Percentiles rank a stretch among this genome's conserved stretches.
These are phyloP conservation scores for Hibiscus syriacus DNA, from an alignment of 345 rosid genomes.

Conservation along the genomic window DNA sequence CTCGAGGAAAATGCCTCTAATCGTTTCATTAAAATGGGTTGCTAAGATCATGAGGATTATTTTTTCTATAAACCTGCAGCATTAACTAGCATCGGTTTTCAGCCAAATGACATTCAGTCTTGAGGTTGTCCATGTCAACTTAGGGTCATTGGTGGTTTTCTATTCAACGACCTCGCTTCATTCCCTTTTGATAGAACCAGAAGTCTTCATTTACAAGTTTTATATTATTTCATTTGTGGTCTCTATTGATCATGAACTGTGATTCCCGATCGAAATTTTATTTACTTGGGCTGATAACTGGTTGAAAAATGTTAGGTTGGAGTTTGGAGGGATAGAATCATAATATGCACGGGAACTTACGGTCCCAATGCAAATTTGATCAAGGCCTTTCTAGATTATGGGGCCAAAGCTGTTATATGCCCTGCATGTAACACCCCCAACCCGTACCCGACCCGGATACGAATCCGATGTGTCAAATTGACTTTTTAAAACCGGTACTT, in stretches of 20 bases:
- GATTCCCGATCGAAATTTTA: background rate
- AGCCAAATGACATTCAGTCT: background rate
- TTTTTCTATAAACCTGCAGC: background rate
- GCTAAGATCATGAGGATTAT: background rate
- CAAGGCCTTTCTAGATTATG: constrained; percentile 64
- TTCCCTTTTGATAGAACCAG: background rate
- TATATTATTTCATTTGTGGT: background rate
- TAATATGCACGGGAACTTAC: constrained; percentile 72
- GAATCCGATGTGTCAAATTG: too few relatives aligned
- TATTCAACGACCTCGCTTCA: background rate
- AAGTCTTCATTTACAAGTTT: background rate
- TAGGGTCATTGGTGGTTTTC: background rate
- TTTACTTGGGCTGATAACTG: constrained; percentile 4
- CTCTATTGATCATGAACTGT: background rate
- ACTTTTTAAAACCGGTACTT: too few relatives aligned
- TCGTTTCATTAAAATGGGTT: background rate
- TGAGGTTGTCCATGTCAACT: background rate
- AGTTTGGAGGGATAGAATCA: constrained; percentile 96
- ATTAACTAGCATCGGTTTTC: background rate
- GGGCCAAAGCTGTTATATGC: constrained; percentile 84
- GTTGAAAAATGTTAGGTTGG: constrained; percentile 53
- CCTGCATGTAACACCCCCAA: too few relatives aligned
- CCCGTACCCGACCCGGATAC: too few relatives aligned
- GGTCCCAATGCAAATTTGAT: constrained; percentile 49
- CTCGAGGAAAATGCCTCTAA: background rate